phyloP scores from a whole-genome alignment of 208 protist genomes.

The Leishmania amazonensis region DNA sequence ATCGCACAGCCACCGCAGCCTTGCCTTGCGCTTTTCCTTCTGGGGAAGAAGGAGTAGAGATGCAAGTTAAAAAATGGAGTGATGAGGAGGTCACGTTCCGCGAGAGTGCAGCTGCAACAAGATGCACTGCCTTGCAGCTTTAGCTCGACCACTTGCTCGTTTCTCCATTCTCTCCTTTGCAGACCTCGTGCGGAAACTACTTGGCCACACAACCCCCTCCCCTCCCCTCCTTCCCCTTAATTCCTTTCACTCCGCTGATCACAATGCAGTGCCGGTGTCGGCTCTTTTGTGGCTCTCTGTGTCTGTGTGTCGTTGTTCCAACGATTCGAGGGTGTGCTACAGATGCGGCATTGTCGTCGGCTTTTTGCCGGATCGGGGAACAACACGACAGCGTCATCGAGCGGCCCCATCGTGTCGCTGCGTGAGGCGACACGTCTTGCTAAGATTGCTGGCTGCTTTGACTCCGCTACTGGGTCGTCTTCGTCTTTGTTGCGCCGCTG shows the following conservation, averaged over 20 bases:
- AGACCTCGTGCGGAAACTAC: no score
- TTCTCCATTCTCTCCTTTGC: background rate
- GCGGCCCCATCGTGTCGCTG: constrained; percentile 3
- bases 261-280: background rate
- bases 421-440: constrained; percentile 15
- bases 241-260: background rate
- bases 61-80: background rate
- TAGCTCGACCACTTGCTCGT: background rate
- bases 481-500: constrained; percentile 3
- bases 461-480: background rate
- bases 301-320: background rate
- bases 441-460: constrained; percentile 5
- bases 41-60: background rate
- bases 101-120: background rate
- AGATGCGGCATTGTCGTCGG: background rate
- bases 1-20: background rate
- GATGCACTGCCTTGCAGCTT: background rate
- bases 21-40: background rate
- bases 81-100: background rate
- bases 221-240: background rate
- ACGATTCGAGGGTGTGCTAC: background rate
- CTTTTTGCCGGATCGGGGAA: background rate
- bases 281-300: no score
- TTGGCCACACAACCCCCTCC: background rate
- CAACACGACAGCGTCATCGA: background rate